Evolutionary conservation across 257 asterid genomes (phyloP).

Genomic region (Solanum chaucha): DNA sequence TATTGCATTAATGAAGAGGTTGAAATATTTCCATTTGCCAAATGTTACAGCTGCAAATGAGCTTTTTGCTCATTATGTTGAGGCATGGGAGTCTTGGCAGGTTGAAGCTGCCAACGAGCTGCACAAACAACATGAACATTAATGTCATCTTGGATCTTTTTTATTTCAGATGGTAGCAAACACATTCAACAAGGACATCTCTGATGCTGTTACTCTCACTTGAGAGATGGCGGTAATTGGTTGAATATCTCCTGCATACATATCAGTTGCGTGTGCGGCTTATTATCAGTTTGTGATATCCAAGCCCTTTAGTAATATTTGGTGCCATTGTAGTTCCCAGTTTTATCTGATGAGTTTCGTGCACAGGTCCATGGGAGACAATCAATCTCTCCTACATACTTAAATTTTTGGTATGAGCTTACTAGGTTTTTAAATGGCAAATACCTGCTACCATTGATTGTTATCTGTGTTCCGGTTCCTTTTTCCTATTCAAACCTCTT

Average conservation of each 20-base stretch:
- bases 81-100: slow-evolving; percentile 51
- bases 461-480: background rate
- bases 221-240: background rate
- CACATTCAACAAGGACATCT: background rate
- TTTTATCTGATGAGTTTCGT: background rate
- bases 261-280: background rate
- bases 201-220: background rate
- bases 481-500: background rate
- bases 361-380: background rate
- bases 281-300: background rate
- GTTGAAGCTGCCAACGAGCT: slow-evolving; percentile 34
- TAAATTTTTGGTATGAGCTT: background rate
- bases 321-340: background rate
- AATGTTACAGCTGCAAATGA: slow-evolving; percentile 36
- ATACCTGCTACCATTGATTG: background rate
- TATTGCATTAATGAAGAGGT: no score
- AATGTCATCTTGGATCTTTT: background rate
- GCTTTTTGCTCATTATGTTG: slow-evolving; percentile 46
- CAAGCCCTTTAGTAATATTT: background rate
- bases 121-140: slow-evolving; percentile 15
- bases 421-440: background rate
- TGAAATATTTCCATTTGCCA: slow-evolving; percentile 3
- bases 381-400: background rate
- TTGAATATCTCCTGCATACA: background rate
- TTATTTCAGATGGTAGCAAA: background rate